Conservation (phyloP, 805 yeast species). For the Grigorovia yakushimaensis region DNA sequence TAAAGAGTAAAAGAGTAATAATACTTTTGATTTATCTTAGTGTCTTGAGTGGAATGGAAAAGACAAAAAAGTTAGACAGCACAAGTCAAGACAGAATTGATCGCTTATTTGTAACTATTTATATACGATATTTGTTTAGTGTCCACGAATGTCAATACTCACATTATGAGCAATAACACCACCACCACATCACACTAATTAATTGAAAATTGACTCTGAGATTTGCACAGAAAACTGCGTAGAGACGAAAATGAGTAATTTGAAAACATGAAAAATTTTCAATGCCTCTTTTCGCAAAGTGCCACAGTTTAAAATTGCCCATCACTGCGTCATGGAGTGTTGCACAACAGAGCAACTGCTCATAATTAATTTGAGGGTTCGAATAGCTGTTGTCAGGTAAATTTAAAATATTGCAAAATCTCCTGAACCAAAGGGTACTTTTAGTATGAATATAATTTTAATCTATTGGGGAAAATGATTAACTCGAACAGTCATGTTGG, state of each 20-base stretch:
- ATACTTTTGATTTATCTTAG: not conserved
- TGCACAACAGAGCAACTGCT: not conserved
- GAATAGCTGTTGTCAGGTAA: not conserved
- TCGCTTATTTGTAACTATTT: not conserved
- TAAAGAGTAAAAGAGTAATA: not conserved
- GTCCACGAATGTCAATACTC: not conserved
- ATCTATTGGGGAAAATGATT: too few species aligned
- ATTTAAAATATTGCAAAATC: not conserved
- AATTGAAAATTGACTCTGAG: not conserved
- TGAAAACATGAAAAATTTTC: not conserved
- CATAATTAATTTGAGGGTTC: not conserved
- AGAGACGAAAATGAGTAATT: not conserved
- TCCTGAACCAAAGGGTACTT: not conserved
- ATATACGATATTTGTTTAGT: not conserved
- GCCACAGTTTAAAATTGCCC: not conserved
- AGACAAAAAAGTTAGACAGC: not conserved
- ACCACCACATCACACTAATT: not conserved
- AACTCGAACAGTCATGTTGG: too few species aligned
- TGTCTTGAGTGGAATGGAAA: not conserved
- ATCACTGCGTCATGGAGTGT: not conserved
- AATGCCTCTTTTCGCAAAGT: not conserved
- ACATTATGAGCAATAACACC: too few species aligned
- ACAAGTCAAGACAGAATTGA: not conserved
- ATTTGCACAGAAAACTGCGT: not conserved
- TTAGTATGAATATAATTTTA: not conserved